phyloP scores from a whole-genome alignment of 805 yeast genomes.

The Ogataea polymorpha region DNA sequence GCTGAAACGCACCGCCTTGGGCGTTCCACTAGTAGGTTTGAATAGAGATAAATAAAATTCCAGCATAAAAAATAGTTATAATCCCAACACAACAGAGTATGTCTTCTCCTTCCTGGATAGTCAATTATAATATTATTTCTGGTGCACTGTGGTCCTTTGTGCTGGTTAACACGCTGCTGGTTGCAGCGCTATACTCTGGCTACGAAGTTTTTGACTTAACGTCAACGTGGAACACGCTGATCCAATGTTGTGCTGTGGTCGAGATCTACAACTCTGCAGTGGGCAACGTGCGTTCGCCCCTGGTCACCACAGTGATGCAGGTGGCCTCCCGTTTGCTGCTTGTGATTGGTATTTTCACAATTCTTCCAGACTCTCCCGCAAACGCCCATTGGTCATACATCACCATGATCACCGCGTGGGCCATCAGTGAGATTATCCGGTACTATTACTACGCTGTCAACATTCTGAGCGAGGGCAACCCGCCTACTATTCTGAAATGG shows the following conservation, averaged over 20 bases:
- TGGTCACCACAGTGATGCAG: constrained; percentile 81
- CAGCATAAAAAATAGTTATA: background rate
- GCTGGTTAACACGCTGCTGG: constrained; percentile 26
- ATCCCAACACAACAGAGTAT: background rate
- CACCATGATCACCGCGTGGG: constrained; percentile 79
- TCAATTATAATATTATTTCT: constrained; percentile 32
- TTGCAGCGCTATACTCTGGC: constrained; percentile 45
- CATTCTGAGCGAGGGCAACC: constrained; percentile 45
- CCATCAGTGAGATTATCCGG: constrained; percentile 88
- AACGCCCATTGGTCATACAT: constrained; percentile 56
- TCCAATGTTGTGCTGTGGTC: constrained; percentile 77
- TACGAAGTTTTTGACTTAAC: constrained; percentile 64
- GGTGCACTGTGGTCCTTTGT: constrained; percentile 35
- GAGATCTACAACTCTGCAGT: constrained; percentile 76
- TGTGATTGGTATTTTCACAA: constrained; percentile 75
- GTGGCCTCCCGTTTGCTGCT: constrained; percentile 81
- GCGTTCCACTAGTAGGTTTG: constrained; percentile 12
- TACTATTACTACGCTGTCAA: constrained; percentile 83
- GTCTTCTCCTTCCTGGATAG: constrained; percentile 26
- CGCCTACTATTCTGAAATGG: constrained; percentile 60
- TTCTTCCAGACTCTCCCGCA: constrained; percentile 73
- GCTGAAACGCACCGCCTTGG: constrained; percentile 15
- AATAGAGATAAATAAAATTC: constrained; percentile 4
- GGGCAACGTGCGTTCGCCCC: constrained; percentile 83
- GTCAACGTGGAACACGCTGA: constrained; percentile 51